phyloP scores from a whole-genome alignment of 2,329 filamentous ascomycete species.

The Sarocladium kiliense region DNA sequence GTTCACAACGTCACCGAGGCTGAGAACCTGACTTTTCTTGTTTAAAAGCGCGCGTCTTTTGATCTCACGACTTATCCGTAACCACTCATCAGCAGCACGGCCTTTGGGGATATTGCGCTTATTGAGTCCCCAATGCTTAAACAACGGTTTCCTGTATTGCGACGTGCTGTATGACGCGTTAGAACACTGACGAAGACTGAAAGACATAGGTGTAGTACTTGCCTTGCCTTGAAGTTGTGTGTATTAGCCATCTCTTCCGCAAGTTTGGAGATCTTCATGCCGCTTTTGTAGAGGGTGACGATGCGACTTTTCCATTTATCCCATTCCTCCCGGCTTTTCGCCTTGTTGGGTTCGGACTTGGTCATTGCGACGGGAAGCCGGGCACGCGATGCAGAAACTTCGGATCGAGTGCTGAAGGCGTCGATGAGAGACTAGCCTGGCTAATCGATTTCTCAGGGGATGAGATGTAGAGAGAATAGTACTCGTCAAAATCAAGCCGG shows the following conservation, averaged over 20 bases:
- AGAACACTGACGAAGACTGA: not conserved
- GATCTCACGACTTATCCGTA: not conserved
- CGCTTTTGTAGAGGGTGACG: not conserved
- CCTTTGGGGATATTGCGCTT: not conserved
- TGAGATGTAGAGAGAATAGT: no score
- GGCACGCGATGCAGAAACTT: no score
- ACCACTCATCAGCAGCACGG: not conserved
- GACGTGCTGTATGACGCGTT: not conserved
- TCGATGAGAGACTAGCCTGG: no score
- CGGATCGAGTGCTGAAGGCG: no score
- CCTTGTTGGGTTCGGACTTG: not conserved
- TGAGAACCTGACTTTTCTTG: not conserved
- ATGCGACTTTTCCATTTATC: not conserved
- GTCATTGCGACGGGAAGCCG: not conserved
- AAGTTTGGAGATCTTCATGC: not conserved
- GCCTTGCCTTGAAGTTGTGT: not conserved
- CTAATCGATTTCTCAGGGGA: no score
- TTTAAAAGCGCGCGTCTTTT: not conserved
- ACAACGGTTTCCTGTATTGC: not conserved
- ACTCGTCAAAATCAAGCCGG: no score
- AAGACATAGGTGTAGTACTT: not conserved
- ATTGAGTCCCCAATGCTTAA: not conserved
- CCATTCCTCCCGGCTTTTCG: not conserved
- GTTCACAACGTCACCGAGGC: not conserved
- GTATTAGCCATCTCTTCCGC: not conserved